phyloP scores from a whole-genome alignment of 257 asterid species.

The Nicotiana benthamiana region DNA sequence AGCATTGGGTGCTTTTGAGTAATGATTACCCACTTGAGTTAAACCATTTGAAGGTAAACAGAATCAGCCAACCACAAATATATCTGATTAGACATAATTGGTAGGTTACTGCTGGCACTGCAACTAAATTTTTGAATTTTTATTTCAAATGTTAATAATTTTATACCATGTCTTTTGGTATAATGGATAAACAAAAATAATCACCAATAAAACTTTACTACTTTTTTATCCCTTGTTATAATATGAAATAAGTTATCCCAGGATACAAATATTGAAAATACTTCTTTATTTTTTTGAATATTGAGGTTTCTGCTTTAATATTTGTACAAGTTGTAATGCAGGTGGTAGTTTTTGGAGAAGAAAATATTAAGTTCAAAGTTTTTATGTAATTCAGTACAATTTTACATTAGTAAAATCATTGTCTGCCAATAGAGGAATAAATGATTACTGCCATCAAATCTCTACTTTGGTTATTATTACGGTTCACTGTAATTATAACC shows the following conservation, averaged over 20 bases:
- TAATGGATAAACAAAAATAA: too few species aligned
- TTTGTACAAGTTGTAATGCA: background rate
- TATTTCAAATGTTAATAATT: background rate
- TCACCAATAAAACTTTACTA: too few species aligned
- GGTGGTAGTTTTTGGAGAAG: background rate
- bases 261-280: too few species aligned
- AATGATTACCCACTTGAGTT: conserved; percentile 10
- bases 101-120: background rate
- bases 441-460: conserved; percentile 19
- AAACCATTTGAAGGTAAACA: background rate
- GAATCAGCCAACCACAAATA: background rate
- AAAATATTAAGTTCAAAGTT: background rate
- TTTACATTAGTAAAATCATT: background rate
- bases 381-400: background rate
- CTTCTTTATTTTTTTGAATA: background rate
- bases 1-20: background rate
- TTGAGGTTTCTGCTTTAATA: background rate
- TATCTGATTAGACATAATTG: background rate
- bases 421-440: conserved; percentile 4
- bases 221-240: too few species aligned
- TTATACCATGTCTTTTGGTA: too few species aligned
- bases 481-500: conserved; percentile 16
- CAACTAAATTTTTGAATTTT: background rate
- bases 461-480: conserved; percentile 9
- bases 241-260: too few species aligned